Percentiles rank a stretch among this genome's conserved stretches.
Conservation (phyloP, 2,329 filamentous ascomycete species). For the Cyphellophora europaea region DNA sequence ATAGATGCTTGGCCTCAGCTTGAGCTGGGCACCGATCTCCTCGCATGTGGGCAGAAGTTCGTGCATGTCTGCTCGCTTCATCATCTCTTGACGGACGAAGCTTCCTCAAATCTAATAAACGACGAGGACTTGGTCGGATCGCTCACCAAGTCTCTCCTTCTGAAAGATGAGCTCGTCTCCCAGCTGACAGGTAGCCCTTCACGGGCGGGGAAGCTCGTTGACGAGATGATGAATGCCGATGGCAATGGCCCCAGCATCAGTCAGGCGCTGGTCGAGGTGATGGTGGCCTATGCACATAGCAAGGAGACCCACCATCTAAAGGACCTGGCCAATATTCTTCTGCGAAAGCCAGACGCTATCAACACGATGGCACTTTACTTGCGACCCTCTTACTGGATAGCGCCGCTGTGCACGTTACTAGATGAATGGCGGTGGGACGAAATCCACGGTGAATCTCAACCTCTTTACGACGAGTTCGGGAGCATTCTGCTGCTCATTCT, state of each 20-base stretch:
- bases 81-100: constrained; percentile 66
- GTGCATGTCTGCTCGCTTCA: constrained; percentile 86
- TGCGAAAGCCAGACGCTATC: constrained; percentile 44
- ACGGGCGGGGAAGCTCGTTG: constrained; percentile 64
- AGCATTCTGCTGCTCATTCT: constrained; percentile 51
- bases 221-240: constrained; percentile 79
- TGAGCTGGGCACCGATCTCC: constrained; percentile 53
- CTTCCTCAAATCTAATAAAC: constrained; percentile 70
- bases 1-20: constrained; percentile 55
- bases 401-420: constrained; percentile 48
- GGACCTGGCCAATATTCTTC: constrained; percentile 48
- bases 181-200: constrained; percentile 67
- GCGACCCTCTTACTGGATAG: constrained; percentile 46
- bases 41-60: constrained; percentile 69
- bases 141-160: constrained; percentile 60
- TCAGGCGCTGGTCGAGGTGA: constrained; percentile 61
- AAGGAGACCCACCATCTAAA: constrained; percentile 57
- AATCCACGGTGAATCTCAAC: constrained; percentile 55
- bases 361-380: constrained; percentile 53
- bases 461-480: constrained; percentile 57
- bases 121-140: constrained; percentile 70
- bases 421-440: constrained; percentile 58
- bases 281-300: constrained; percentile 47
- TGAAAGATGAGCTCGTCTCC: constrained; percentile 67
- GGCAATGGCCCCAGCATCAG: constrained; percentile 84